phyloP scores from a whole-genome alignment of 2,329 filamentous ascomycete genomes.

The Trichoderma citrinoviride region DNA sequence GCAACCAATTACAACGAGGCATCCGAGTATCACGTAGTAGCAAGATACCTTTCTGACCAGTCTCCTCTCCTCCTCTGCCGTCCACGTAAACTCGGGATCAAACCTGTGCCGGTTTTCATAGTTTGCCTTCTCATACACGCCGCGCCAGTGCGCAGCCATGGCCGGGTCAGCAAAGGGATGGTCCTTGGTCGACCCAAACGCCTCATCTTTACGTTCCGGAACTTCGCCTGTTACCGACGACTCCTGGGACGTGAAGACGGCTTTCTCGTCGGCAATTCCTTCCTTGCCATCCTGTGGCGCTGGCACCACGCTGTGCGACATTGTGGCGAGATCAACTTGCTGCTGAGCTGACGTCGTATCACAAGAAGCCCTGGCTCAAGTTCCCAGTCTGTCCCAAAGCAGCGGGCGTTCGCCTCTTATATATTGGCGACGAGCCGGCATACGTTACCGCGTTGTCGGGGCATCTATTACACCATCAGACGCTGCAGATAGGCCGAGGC shows the following conservation, averaged over 20 bases:
- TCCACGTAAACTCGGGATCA: constrained; percentile 57
- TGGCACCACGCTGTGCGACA: constrained; percentile 1
- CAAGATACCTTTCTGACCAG: constrained; percentile 49
- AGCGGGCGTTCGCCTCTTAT: neutral
- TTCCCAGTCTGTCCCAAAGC: neutral
- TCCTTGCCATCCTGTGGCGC: neutral
- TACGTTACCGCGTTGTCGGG: neutral
- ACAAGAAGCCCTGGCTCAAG: neutral
- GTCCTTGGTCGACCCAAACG: constrained; percentile 28
- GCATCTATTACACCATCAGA: neutral
- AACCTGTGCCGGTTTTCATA: constrained; percentile 62
- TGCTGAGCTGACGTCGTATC: neutral
- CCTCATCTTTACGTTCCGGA: constrained; percentile 14
- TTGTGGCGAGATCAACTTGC: neutral
- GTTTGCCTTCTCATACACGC: constrained; percentile 51
- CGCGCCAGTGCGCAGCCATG: constrained; percentile 52
- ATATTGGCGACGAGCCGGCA: constrained; percentile 3
- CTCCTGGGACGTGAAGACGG: neutral
- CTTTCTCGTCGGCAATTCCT: neutral
- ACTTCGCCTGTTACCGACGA: constrained; percentile 19
- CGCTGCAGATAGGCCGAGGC: neutral
- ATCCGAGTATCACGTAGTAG: constrained; percentile 35
- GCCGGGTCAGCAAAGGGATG: constrained; percentile 50
- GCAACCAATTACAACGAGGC: neutral
- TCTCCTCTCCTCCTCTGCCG: constrained; percentile 53